Conservation (phyloP, 306 rosid species). For the Trifolium repens region DNA sequence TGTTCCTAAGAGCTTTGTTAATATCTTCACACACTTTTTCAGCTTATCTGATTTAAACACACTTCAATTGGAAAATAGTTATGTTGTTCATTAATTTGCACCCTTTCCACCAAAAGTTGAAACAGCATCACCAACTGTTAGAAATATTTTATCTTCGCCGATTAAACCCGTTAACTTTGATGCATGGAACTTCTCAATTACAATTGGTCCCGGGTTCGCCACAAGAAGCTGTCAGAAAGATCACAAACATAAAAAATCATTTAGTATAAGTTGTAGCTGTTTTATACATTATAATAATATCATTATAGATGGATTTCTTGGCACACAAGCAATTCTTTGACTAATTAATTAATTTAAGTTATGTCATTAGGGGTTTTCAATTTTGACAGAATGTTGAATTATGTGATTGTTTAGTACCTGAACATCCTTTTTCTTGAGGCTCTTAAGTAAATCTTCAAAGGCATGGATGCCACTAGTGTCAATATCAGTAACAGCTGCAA, state of each 20-base stretch:
- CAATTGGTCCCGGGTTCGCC: constrained; percentile 81
- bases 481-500: constrained; percentile 80
- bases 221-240: constrained; percentile 54
- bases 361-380: neutral
- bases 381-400: neutral
- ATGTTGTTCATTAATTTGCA: constrained; percentile 19
- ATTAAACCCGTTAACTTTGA: constrained; percentile 55
- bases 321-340: constrained; percentile 7
- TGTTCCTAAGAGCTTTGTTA: neutral
- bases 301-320: constrained; percentile 3
- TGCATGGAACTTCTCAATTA: constrained; percentile 74
- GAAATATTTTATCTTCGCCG: constrained; percentile 71
- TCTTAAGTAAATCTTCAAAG: constrained; percentile 57
- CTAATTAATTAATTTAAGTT: constrained; percentile 10
- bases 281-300: neutral
- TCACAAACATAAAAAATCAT: constrained; percentile 3
- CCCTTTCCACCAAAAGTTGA: constrained; percentile 47
- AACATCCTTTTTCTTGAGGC: constrained; percentile 60
- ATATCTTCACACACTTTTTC: constrained; percentile 18
- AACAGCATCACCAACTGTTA: constrained; percentile 74
- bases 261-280: neutral
- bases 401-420: constrained; percentile 47
- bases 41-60: neutral
- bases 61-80: constrained; percentile 12
- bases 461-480: constrained; percentile 86